Base-by-base conservation (phyloP, 371 early-diverging fungal genomes). In the Phascolomyces articulosus region DNA sequence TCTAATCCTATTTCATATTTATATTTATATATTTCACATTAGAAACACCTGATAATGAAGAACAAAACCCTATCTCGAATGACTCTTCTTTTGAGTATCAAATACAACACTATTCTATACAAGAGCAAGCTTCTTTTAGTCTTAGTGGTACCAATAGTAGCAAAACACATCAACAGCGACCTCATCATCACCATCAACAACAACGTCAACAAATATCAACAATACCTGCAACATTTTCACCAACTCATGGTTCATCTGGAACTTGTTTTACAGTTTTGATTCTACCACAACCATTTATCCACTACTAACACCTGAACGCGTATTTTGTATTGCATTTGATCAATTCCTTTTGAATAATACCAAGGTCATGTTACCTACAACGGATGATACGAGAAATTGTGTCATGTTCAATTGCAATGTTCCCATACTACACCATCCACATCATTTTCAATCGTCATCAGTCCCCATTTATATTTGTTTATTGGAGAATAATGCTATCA, bases 301-400 rank as follows among this genome's bases (percentile, higher is more conserved):
- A 44, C 44, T 0, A 16, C 44, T 44, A 13, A 16, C 44, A 44
- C 16, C 44, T 13, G 15, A n/a, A 15, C 44, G 16, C 16, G 44
- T 44, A n/a, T 44, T 44, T 44, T 44, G 44, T n/a, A 44, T 44
- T 16, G 44, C 44, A 44, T 44, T 44, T 44, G 44, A n/a, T 44
- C 44, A 44, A n/a, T n/a, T 44, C 15, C 8, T 44, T 13, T 44
- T 44, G 16, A 13, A n/a, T 16, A n/a, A 44, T n/a, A 44, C 44
- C 16, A 8, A n/a, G 15, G 44, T 44, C 15, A 15, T 44, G n/a
- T n/a, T 44, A n/a, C 44, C 44, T n/a, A 18, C 8, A 18, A n/a
- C 8, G 15, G 16, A 44, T n/a, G 16, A 44, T n/a, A 44, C 8
- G 15, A 44, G 16, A 44, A n/a, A 7, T 2, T 44, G 44, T 44